phyloP scores from a whole-genome alignment of 805 yeast species.

The Naumovozyma castellii region DNA sequence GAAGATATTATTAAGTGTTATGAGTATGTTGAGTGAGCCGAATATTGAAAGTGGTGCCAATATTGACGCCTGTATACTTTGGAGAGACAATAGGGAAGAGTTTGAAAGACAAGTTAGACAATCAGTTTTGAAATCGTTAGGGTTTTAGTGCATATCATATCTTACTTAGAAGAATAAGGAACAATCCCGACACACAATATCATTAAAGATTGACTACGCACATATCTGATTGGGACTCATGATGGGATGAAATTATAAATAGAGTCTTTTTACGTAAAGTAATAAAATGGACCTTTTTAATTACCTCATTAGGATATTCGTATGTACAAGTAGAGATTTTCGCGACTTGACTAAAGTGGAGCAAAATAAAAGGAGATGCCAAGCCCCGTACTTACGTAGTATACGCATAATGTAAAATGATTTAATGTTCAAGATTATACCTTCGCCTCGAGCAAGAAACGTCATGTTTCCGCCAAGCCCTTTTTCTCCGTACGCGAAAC shows the following conservation, averaged over 20 bases:
- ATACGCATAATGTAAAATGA: too few species aligned
- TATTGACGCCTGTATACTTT: constrained; percentile 65
- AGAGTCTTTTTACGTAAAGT: not conserved
- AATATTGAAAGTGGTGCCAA: constrained; percentile 95
- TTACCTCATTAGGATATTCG: too few species aligned
- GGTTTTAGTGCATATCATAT: constrained; percentile 43
- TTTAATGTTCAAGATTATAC: too few species aligned
- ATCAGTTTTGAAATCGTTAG: constrained; percentile 65
- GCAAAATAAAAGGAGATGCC: too few species aligned
- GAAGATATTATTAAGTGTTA: constrained; percentile 82
- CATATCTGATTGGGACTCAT: not conserved
- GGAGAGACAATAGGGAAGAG: constrained; percentile 75
- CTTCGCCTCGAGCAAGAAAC: too few species aligned
- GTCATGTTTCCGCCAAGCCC: too few species aligned
- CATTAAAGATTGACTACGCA: too few species aligned
- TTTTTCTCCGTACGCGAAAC: too few species aligned
- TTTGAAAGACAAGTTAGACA: constrained; percentile 55
- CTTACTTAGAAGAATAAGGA: too few species aligned
- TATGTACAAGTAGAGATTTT: not conserved
- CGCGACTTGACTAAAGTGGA: not conserved
- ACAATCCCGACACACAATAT: too few species aligned
- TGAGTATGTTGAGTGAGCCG: constrained; percentile 96
- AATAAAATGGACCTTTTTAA: not conserved
- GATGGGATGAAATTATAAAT: not conserved
- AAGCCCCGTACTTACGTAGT: too few species aligned